Base-by-base conservation (phyloP, 2,329 filamentous ascomycete genomes). In the Mariannaea elegans region DNA sequence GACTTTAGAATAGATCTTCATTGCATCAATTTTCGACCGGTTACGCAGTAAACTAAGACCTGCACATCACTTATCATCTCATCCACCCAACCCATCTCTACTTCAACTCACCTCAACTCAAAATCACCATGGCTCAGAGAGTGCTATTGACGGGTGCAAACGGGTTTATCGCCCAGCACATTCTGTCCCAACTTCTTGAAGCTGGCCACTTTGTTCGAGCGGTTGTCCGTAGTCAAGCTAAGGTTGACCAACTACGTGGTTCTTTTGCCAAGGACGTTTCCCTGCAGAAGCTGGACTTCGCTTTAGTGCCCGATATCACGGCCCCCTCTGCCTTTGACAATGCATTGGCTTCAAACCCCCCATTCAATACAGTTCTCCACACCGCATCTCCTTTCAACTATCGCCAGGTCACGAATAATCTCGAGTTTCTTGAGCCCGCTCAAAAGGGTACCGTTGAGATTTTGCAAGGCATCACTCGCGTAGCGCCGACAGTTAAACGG, bases 151-250 rank as follows among this genome's bases (percentile, higher is more conserved):
- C 36, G 7, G 36, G 36, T 39, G 36, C 36, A 39, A 39, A 39
- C 18, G 36, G 36, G 36, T 39, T 39, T 14, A 39, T 39, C 36
- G 36, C 36, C 36, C 36, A 39, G 36, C 36, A 39, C 36, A 39
- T 39, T 39, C 36, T 39, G 18, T 39, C 36, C 36, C 36, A 39
- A 39, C 36, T 39, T 24, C 48, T 62, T 8, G 31, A 54, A 19
- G 36, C 27, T 14, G 59, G 59, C 8, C 48, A 62, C 27, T 10
- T 13, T 29, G 29, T 62, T 19, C 59, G 59, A 12, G 59, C 34
- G 2, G 36, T 59, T 38, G 44, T 62, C 29, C 42, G 42, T 7
- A 46, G 42, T 21, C 42, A 46, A 29, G 42, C 21, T 18, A 46
- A 46, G 21, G 42, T 18, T 8, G 42, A 46, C 42, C 36, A 39